Percentiles rank a stretch among this genome's conserved stretches.
phyloP scores from a whole-genome alignment of 176 grass and related monocot genomes.

The Alloteropsis semialata region DNA sequence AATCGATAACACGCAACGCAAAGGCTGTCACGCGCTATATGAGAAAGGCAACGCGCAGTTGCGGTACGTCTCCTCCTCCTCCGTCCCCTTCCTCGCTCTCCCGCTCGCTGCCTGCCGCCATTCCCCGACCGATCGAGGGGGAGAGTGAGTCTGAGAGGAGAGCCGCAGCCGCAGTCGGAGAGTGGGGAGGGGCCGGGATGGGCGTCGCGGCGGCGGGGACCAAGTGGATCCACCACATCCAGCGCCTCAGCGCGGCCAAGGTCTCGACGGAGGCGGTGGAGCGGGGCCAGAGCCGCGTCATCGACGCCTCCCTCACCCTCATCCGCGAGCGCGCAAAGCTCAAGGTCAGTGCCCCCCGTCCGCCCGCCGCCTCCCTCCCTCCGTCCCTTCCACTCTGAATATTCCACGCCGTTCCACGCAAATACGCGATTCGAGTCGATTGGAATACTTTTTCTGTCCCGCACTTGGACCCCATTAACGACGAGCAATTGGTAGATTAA shows the following conservation, averaged over 20 bases:
- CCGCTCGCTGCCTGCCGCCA: neutral
- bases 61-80: neutral
- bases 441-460: neutral
- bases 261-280: conserved; percentile 64
- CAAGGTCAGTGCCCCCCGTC: conserved; percentile 47
- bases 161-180: neutral
- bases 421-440: neutral
- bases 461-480: neutral
- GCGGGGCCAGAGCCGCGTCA: conserved; percentile 82
- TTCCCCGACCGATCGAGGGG: neutral
- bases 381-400: neutral
- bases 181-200: neutral
- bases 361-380: neutral
- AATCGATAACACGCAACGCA: neutral
- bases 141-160: neutral
- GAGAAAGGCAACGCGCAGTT: neutral
- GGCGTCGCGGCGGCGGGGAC: conserved; percentile 41
- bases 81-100: neutral
- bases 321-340: conserved; percentile 97
- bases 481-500: neutral
- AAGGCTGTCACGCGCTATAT: neutral
- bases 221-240: conserved; percentile 72
- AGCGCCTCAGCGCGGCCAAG: conserved; percentile 57
- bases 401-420: neutral
- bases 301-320: conserved; percentile 95